Percentiles rank a stretch among this genome's conserved stretches.
Evolutionary conservation across 2,329 filamentous ascomycete species (phyloP).

Genomic region (Aschersonia sp.): DNA sequence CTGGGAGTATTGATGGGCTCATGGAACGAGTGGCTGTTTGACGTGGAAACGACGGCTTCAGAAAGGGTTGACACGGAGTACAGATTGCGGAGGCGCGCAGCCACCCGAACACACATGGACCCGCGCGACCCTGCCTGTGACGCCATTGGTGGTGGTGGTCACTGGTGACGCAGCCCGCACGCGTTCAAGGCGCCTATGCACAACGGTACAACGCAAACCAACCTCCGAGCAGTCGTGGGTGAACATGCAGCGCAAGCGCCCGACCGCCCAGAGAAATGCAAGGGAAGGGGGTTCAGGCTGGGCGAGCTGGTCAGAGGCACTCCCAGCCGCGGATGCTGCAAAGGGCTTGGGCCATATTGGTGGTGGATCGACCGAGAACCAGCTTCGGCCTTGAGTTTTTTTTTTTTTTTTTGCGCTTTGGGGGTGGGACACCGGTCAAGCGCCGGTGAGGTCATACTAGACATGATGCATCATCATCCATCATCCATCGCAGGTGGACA

Average conservation of each 20-base stretch:
- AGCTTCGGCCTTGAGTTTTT: background rate
- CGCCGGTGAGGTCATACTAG: constrained; percentile 5
- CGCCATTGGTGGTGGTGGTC: no score
- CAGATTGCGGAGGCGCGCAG: background rate
- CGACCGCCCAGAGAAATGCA: no score
- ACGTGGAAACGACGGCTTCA: background rate
- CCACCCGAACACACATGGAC: background rate
- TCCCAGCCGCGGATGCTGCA: no score
- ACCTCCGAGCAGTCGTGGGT: no score
- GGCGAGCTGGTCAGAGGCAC: no score
- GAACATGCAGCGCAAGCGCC: no score
- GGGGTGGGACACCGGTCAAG: constrained; percentile 1
- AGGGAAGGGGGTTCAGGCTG: no score
- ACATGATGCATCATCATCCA: constrained; percentile 1
- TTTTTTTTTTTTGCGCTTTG: background rate
- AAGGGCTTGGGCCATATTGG: background rate
- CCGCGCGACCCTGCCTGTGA: no score
- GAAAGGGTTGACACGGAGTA: background rate
- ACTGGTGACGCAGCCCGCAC: no score
- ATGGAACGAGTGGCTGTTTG: background rate
- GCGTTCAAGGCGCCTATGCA: no score
- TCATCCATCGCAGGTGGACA: background rate
- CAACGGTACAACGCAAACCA: no score
- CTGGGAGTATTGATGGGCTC: background rate
- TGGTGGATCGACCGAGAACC: no score